Conservation (phyloP, 179 eudicot species). For the Camellia oleifera region DNA sequence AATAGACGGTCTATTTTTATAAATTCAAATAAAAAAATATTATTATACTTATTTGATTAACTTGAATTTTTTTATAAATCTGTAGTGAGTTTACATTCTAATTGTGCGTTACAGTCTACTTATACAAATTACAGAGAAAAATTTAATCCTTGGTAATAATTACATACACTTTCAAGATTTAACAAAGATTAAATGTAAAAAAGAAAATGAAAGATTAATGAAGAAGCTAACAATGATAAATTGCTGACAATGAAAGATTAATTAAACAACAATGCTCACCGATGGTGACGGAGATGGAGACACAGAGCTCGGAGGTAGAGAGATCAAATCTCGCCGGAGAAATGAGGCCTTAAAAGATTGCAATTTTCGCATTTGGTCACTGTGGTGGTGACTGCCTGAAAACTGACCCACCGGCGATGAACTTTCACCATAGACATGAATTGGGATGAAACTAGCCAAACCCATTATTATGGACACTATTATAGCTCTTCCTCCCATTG, state of each 20-base stretch:
- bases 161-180: background rate
- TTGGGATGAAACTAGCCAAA: constrained; percentile 7
- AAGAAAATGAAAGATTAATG: background rate
- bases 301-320: constrained; percentile 31
- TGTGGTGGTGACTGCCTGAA: constrained; percentile 12
- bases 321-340: constrained; percentile 20
- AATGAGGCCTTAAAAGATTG: constrained; percentile 30
- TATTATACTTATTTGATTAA: too few relatives aligned
- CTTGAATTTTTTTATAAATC: too few relatives aligned
- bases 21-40: too few relatives aligned
- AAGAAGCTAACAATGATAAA: background rate
- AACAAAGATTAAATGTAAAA: background rate
- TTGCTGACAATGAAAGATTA: background rate
- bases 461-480: background rate
- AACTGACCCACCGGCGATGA: constrained; percentile 11
- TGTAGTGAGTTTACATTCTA: too few relatives aligned
- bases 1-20: too few relatives aligned
- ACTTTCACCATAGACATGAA: constrained; percentile 3
- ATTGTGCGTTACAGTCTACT: too few relatives aligned
- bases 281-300: constrained; percentile 22
- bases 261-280: constrained; percentile 13
- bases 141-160: too few relatives aligned
- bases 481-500: constrained; percentile 15
- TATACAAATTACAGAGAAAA: too few relatives aligned
- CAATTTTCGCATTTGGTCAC: constrained; percentile 20